Evolutionary conservation across 2,329 filamentous ascomycete genomes (phyloP).

Genomic region (Stachybotrys elegans): DNA sequence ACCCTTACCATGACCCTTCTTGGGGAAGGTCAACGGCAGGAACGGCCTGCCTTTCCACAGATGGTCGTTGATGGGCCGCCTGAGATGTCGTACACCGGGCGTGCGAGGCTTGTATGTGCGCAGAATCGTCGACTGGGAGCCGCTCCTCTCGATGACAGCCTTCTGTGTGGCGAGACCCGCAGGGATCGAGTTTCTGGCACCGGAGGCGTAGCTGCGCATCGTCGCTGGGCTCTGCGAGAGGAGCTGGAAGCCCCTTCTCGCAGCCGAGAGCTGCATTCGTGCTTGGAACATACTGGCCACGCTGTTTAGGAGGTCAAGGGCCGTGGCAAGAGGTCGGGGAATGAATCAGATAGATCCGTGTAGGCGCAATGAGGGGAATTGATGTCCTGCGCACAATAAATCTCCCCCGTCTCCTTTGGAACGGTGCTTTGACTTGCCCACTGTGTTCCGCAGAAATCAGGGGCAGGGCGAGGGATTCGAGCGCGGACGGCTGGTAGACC

Average conservation of each 20-base stretch:
- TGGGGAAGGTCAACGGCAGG: conserved; percentile 78
- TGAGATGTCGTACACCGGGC: conserved; percentile 86
- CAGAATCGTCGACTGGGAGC: conserved; percentile 43
- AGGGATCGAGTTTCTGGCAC: conserved; percentile 6
- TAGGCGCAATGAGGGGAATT: too few species aligned
- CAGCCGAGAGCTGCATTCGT: conserved; percentile 21
- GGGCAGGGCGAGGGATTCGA: too few species aligned
- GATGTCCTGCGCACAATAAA: too few species aligned
- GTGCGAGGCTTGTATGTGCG: conserved; percentile 92
- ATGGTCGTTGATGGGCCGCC: conserved; percentile 91
- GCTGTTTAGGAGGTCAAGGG: neutral
- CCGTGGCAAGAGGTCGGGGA: neutral
- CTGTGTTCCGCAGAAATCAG: too few species aligned
- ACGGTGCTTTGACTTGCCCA: too few species aligned
- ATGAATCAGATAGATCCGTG: too few species aligned
- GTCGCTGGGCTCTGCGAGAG: conserved; percentile 19
- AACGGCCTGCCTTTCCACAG: conserved; percentile 90
- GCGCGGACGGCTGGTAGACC: too few species aligned
- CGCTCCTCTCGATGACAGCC: conserved; percentile 14
- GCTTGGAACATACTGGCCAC: conserved; percentile 23
- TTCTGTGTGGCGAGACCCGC: conserved; percentile 12
- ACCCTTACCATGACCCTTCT: conserved; percentile 89
- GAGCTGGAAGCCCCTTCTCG: conserved; percentile 21
- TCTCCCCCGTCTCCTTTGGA: too few species aligned
- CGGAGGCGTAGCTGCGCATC: conserved; percentile 22